Evolutionary conservation across 768 basidiomycete genomes (phyloP).

Genomic region (Dioszegia crocea): DNA sequence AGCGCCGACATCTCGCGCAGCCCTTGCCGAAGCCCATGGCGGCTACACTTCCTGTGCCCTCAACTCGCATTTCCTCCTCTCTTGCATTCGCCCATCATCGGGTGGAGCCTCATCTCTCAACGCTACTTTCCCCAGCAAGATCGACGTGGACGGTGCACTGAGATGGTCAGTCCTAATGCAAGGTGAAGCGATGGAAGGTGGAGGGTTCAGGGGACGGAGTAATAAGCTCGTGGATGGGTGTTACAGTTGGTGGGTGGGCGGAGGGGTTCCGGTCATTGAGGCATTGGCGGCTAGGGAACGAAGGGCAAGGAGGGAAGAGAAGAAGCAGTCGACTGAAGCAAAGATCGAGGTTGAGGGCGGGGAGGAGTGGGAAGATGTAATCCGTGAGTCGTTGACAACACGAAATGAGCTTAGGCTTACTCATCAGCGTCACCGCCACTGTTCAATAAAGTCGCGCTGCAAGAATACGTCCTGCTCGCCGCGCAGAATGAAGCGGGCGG

Average conservation of each 20-base stretch:
- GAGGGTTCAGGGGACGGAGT: conserved; percentile 86
- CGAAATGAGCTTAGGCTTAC: background rate
- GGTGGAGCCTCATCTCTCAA: conserved; percentile 3
- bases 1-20: conserved; percentile 15
- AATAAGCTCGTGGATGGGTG: conserved; percentile 99
- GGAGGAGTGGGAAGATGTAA: conserved; percentile 64
- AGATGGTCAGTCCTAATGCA: conserved; percentile 86
- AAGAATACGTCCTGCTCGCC: conserved; percentile 79
- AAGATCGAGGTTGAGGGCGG: conserved; percentile 44
- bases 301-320: background rate
- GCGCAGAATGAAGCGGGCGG: conserved; percentile 64
- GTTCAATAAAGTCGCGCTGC: conserved; percentile 59
- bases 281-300: conserved; percentile 47
- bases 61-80: conserved; percentile 74
- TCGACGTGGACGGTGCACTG: conserved; percentile 62
- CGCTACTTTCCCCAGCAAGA: conserved; percentile 48
- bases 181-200: conserved; percentile 72
- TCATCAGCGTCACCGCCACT: conserved; percentile 29
- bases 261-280: conserved; percentile 73
- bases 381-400: conserved; percentile 53
- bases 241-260: conserved; percentile 99
- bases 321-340: conserved; percentile 3
- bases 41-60: conserved; percentile 94
- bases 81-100: conserved; percentile 45
- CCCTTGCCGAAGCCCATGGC: conserved; percentile 91